Evolutionary conservation across 352 stramenopile species (phyloP).

Genomic region (Phytophthora lateralis): DNA sequence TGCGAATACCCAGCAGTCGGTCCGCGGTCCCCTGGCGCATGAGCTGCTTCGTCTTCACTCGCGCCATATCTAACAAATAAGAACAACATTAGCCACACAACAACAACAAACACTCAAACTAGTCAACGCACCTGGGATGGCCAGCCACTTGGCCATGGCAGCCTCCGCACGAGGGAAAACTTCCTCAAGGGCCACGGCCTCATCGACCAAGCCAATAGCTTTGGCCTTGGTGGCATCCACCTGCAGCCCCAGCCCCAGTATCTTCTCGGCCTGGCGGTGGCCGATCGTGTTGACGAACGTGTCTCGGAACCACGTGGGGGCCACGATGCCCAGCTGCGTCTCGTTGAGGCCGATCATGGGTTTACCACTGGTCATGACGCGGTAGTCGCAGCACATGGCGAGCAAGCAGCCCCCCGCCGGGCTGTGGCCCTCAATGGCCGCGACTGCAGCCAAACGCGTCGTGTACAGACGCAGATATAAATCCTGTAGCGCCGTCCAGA

Average conservation of each 20-base stretch:
- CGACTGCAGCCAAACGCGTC: conserved; percentile 84
- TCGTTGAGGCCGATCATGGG: conserved; percentile 95
- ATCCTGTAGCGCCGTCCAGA: conserved; percentile 94
- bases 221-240: conserved; percentile 80
- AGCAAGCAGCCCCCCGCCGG: conserved; percentile 94
- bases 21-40: conserved; percentile 82
- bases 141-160: conserved; percentile 76
- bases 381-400: conserved; percentile 94
- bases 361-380: conserved; percentile 90
- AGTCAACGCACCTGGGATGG: conserved; percentile 65
- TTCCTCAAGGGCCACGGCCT: conserved; percentile 77
- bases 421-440: conserved; percentile 92
- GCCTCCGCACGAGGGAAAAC: conserved; percentile 70
- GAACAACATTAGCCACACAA: not conserved
- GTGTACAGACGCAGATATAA: conserved; percentile 94
- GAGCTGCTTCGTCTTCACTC: conserved; percentile 75
- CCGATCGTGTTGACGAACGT: conserved; percentile 88
- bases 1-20: conserved; percentile 49
- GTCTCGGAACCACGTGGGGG: conserved; percentile 79
- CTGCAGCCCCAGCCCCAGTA: conserved; percentile 81
- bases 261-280: conserved; percentile 85
- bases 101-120: not conserved
- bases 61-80: conserved; percentile 50
- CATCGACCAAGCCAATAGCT: conserved; percentile 77
- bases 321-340: conserved; percentile 92